Evolutionary conservation across 1,284 basidiomycete species (phyloP), one percentile per base, ranked within the genome.

Genomic region (Cutaneotrichosporon spelunceum): DNA sequence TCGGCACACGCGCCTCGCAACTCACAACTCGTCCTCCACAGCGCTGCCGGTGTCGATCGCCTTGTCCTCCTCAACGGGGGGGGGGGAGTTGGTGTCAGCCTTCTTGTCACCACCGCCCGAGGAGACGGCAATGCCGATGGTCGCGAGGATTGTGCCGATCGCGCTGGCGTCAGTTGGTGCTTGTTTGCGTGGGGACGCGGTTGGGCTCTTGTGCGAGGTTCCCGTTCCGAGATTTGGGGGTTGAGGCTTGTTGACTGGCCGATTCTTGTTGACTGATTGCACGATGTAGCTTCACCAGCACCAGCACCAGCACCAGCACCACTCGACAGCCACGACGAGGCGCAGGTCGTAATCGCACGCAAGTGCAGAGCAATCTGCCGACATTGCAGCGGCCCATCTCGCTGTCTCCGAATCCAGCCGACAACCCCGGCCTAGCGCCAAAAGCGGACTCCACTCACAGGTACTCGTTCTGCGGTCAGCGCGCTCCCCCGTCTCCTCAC

Each of bases 81-180:
- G 26, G 44, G 66, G 63, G 53, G 63, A 34, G 29, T 52, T 57
- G 23, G 64, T 33, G 9, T 66, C 56, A 11, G 67, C 36, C 60
- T 67, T 65, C 66, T 72, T 71, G 48, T 77, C 70, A 24, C 66
- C 69, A 26, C 71, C 68, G n/a, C 67, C 62, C 19, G 71, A 57
- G 29, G 66, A 65, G 36, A 73, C 61, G 63, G 73, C 73, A 57
- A 73, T 72, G 57, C 68, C 73, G 62, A 70, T 69, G 49, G 75
- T 72, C 27, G 66, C 53, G 68, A 72, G 56, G 62, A 78, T 73
- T 52, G 76, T 78, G 68, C 70, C 73, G 64, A 78, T 69, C 48
- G 72, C 75, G 60, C 76, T 78, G 65, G 14, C 27, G 53, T 54
- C 27, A 56, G 62, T 42, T n/a, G 21, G 16, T n/a, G n/a, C 16